These are phyloP conservation scores for Forsythia viridissima DNA, from an alignment of 257 asterid genomes.

Conservation along the genomic window DNA sequence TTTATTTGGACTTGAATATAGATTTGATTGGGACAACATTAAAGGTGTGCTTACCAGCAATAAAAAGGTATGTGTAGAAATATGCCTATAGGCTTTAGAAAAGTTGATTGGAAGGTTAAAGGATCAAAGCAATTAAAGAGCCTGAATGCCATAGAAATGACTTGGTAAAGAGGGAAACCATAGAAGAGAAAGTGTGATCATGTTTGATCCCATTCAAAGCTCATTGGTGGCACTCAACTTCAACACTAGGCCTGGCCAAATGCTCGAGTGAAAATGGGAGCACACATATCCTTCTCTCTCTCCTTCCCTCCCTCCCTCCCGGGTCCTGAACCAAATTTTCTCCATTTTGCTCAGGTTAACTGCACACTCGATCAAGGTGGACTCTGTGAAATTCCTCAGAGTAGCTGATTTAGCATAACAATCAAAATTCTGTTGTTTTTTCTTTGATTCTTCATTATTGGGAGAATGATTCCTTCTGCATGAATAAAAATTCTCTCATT, in stretches of 20 bases:
- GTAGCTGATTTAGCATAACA: not conserved
- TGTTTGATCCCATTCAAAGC: not conserved
- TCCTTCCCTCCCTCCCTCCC: no score
- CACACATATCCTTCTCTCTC: not conserved
- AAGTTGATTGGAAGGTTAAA: not conserved
- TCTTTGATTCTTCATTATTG: not conserved
- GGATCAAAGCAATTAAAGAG: not conserved
- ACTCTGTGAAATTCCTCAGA: not conserved
- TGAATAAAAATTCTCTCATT: not conserved
- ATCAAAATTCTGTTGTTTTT: not conserved
- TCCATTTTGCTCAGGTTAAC: not conserved
- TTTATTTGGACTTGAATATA: not conserved
- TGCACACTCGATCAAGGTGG: not conserved
- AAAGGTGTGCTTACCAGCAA: not conserved
- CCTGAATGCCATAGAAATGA: not conserved
- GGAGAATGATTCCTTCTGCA: not conserved
- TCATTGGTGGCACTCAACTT: not conserved
- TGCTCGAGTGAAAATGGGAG: not conserved
- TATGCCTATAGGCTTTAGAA: not conserved
- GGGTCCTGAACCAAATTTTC: not conserved
- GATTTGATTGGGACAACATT: not conserved
- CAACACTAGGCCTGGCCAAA: not conserved
- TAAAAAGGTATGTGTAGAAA: not conserved
- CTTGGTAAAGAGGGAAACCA: not conserved
- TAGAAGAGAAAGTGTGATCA: not conserved